Evolutionary conservation across 2,329 filamentous ascomycete species (phyloP).

Genomic region (Parasarocladium wereldwijsianum): DNA sequence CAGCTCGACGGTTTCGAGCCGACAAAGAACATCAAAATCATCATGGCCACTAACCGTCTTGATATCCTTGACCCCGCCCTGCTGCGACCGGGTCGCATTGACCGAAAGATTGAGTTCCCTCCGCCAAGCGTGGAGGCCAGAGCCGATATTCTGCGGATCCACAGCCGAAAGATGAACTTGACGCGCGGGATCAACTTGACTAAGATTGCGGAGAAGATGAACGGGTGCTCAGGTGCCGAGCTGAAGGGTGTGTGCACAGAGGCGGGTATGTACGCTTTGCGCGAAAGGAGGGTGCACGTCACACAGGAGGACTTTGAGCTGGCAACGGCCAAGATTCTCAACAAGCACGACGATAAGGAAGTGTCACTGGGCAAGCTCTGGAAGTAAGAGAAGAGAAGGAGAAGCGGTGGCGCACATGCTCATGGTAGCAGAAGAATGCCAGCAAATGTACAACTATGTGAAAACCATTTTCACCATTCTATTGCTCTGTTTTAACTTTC

Average conservation of each 20-base stretch:
- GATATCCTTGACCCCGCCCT: conserved; percentile 94
- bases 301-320: conserved; percentile 99
- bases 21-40: conserved; percentile 99
- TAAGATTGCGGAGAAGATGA: conserved; percentile 99
- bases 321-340: conserved; percentile 95
- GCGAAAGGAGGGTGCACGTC: conserved; percentile 91
- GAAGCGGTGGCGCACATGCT: conserved; percentile 5
- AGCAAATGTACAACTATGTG: conserved; percentile 6
- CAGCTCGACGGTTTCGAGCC: conserved; percentile 98
- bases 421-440: conserved; percentile 17
- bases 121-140: conserved; percentile 91
- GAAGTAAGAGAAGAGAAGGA: conserved; percentile 19
- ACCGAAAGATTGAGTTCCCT: conserved; percentile 97
- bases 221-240: conserved; percentile 93
- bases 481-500: too few relatives aligned
- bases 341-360: conserved; percentile 99
- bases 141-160: conserved; percentile 94
- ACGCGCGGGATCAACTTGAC: conserved; percentile 93
- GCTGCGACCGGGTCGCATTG: conserved; percentile 89
- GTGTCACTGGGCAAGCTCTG: conserved; percentile 77
- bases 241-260: conserved; percentile 98
- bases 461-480: too few relatives aligned
- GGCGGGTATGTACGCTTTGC: conserved; percentile 93
- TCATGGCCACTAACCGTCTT: conserved; percentile 97
- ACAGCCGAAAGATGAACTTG: conserved; percentile 96